A percentile compares a stretch with the other conserved stretches of the same genome.
Evolutionary conservation across 495 filamentous ascomycete species (phyloP).

Genomic region (Penicillium taxi): DNA sequence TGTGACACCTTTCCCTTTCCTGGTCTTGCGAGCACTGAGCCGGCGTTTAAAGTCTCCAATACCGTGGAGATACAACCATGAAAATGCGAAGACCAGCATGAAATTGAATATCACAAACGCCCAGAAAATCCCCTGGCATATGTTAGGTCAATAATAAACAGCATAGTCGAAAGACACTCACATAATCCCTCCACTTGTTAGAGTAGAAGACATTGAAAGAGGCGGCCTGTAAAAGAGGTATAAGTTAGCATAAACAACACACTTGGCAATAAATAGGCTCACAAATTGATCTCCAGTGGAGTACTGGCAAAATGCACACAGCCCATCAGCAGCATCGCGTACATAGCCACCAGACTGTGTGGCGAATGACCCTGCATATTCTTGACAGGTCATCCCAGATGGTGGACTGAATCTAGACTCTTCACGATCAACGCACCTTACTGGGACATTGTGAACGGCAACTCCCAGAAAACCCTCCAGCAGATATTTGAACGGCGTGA

Average conservation of each 20-base stretch:
- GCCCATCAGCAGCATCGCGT: conserved; percentile 28
- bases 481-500: conserved; percentile 58
- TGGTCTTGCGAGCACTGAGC: conserved; percentile 38
- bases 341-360: conserved; percentile 45
- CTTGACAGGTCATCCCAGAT: conserved; percentile 41
- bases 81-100: conserved; percentile 39
- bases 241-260: neutral
- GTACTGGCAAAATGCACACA: conserved; percentile 59
- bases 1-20: too few relatives aligned
- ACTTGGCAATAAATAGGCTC: conserved; percentile 9
- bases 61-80: conserved; percentile 49
- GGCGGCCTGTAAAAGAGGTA: conserved; percentile 27
- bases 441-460: conserved; percentile 44
- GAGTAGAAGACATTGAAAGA: conserved; percentile 44
- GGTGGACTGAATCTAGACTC: conserved; percentile 51
- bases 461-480: conserved; percentile 49
- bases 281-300: conserved; percentile 49
- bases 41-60: conserved; percentile 31
- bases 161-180: conserved; percentile 20
- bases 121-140: conserved; percentile 45
- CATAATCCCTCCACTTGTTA: conserved; percentile 57
- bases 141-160: neutral
- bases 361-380: conserved; percentile 42
- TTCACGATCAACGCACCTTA: conserved; percentile 49
- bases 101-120: conserved; percentile 51